These are phyloP conservation scores for Dryas integrifolia DNA, from an alignment of 331 rosid species.

Conservation along the genomic window DNA sequence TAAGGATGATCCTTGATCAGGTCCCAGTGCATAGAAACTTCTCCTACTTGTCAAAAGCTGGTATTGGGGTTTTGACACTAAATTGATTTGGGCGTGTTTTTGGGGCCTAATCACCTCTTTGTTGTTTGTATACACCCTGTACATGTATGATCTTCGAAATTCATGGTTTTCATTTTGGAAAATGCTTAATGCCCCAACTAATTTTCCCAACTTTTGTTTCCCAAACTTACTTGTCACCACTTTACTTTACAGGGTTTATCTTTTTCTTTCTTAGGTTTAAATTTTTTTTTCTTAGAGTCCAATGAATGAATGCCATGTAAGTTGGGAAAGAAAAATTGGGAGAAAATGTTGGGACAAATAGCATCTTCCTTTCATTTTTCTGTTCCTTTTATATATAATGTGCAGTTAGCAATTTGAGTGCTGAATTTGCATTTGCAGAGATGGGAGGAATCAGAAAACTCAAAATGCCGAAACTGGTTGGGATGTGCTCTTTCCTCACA, in stretches of 20 bases:
- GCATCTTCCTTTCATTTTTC: no score
- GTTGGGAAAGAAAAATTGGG: no score
- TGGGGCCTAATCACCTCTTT: constrained; percentile 40
- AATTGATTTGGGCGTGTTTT: constrained; percentile 39
- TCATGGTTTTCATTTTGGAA: constrained; percentile 4
- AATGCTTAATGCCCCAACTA: no score
- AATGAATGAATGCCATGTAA: no score
- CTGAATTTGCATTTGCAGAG: constrained; percentile 55
- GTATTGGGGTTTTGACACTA: constrained; percentile 35
- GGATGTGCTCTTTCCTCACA: constrained; percentile 43
- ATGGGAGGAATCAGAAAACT: constrained; percentile 25
- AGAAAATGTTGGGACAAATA: no score
- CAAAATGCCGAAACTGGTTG: constrained; percentile 44
- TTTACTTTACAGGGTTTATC: no score
- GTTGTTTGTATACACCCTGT: constrained; percentile 61
- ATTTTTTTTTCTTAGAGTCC: no score
- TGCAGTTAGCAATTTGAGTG: constrained; percentile 30
- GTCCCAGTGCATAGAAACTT: constrained; percentile 51
- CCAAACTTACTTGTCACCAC: no score
- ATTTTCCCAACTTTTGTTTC: no score
- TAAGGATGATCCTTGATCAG: constrained; percentile 69
- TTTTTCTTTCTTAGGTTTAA: no score
- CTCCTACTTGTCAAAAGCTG: constrained; percentile 26
- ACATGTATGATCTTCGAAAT: constrained; percentile 60
- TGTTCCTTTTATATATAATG: constrained; percentile 8